Conservation (phyloP, 306 rosid genomes). For the Comarum palustre region DNA sequence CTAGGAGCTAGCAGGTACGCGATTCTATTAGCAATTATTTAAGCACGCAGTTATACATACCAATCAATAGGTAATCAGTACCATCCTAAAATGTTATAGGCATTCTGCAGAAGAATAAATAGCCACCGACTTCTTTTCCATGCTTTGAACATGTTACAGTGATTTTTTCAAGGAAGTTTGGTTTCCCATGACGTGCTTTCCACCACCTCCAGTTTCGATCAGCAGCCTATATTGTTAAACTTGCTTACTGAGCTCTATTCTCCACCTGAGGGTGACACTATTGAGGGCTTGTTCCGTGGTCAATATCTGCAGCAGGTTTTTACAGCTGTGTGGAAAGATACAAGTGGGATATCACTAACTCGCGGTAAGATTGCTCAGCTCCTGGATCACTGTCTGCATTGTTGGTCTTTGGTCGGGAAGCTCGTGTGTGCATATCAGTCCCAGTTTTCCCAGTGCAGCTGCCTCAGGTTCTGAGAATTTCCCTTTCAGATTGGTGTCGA, state of each 20-base stretch:
- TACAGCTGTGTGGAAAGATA: background rate
- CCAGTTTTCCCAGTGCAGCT: conserved; percentile 51
- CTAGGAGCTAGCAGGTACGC: too few species aligned
- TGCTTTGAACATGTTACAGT: background rate
- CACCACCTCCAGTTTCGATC: conserved; percentile 19
- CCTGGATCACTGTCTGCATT: conserved; percentile 50
- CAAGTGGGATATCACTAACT: conserved; percentile 11
- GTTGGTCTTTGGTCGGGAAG: conserved; percentile 66
- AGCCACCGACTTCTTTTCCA: background rate
- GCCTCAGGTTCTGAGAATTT: conserved; percentile 63
- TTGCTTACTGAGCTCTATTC: background rate
- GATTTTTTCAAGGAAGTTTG: background rate
- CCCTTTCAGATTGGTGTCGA: conserved; percentile 55
- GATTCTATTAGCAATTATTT: background rate
- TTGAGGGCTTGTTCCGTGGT: background rate
- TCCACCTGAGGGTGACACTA: conserved; percentile 4
- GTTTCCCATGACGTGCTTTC: background rate
- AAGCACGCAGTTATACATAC: background rate
- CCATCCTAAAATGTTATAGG: background rate
- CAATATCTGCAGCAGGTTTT: background rate
- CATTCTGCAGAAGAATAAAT: background rate
- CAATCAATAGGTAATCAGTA: background rate
- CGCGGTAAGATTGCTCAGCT: conserved; percentile 36
- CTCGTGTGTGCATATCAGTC: conserved; percentile 62
- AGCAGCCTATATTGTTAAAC: conserved; percentile 5